Percentiles rank a stretch among this genome's conserved stretches.
Conservation (phyloP, 1,284 basidiomycete genomes). For the Microbotryomycetes sp. region DNA sequence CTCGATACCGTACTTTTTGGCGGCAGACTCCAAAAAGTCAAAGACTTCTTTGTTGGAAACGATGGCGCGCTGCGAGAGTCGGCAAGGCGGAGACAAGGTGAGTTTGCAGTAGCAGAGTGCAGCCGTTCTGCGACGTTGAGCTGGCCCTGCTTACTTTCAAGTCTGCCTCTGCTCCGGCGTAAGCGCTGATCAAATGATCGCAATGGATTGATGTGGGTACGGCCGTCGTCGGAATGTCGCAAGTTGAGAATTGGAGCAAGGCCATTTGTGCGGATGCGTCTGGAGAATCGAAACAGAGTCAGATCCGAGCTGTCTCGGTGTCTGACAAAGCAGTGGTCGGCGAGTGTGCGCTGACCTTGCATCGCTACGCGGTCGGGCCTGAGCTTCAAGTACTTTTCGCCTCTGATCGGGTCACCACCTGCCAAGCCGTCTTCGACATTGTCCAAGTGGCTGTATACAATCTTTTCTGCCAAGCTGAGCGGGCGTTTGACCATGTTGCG, state of each 20-base stretch:
- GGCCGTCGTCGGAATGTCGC: slow-evolving; percentile 73
- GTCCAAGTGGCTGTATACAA: slow-evolving; percentile 85
- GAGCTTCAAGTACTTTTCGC: slow-evolving; percentile 84
- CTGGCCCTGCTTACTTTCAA: slow-evolving; percentile 53
- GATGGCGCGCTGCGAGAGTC: slow-evolving; percentile 64
- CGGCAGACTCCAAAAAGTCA: slow-evolving; percentile 92
- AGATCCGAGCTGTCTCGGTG: neutral
- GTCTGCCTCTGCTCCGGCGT: slow-evolving; percentile 71
- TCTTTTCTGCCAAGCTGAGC: slow-evolving; percentile 93
- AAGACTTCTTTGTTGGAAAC: slow-evolving; percentile 93
- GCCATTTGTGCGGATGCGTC: slow-evolving; percentile 93
- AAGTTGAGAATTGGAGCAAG: slow-evolving; percentile 99
- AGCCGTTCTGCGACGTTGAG: neutral
- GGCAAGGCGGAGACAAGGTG: slow-evolving; percentile 13
- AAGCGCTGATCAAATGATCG: slow-evolving; percentile 72
- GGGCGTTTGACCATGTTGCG: slow-evolving; percentile 64
- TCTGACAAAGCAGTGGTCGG: neutral
- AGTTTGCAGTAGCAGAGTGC: slow-evolving; percentile 6
- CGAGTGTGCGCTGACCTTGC: slow-evolving; percentile 51
- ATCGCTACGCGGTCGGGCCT: slow-evolving; percentile 91
- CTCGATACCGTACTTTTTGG: slow-evolving; percentile 77
- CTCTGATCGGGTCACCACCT: slow-evolving; percentile 60
- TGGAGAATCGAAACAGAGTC: neutral
- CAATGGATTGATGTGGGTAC: slow-evolving; percentile 89
- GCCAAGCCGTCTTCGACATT: slow-evolving; percentile 66